Evolutionary conservation across 2,329 filamentous ascomycete species (phyloP).

Genomic region (Thelonectria olida): DNA sequence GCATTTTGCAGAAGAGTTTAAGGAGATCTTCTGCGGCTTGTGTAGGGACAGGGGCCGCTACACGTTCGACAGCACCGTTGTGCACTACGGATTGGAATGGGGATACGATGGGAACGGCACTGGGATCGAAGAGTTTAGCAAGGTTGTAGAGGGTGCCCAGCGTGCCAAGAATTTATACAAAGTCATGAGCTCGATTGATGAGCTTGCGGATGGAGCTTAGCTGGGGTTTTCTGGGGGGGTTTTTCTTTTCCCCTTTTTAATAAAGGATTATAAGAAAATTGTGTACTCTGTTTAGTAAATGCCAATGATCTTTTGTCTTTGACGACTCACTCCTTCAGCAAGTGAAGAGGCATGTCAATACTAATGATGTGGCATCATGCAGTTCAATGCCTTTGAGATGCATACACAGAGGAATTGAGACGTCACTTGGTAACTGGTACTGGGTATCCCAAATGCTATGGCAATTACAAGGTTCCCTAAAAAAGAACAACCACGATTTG

Average conservation of each 20-base stretch:
- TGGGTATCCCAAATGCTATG: too few species aligned
- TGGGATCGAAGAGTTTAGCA: background rate
- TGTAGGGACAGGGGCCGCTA: background rate
- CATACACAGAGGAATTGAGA: background rate
- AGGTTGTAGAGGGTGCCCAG: slow-evolving; percentile 1
- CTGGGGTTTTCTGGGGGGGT: background rate
- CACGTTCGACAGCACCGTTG: slow-evolving; percentile 2
- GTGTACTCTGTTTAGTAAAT: background rate
- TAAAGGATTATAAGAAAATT: background rate
- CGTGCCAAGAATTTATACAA: slow-evolving; percentile 1
- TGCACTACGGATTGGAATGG: slow-evolving; percentile 2
- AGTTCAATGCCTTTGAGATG: background rate
- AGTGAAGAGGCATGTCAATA: background rate
- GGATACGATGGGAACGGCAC: slow-evolving; percentile 1
- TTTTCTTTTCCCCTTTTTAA: background rate
- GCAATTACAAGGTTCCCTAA: too few species aligned
- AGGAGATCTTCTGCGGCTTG: slow-evolving; percentile 2
- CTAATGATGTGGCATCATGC: background rate
- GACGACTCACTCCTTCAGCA: background rate
- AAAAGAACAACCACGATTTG: too few species aligned
- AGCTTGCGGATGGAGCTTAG: slow-evolving; percentile 5
- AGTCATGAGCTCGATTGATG: background rate
- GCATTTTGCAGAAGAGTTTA: background rate
- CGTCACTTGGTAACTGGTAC: too few species aligned
- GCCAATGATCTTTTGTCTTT: background rate